Conservation (phyloP, 139 green algal species). For the Chlorella sp. region DNA sequence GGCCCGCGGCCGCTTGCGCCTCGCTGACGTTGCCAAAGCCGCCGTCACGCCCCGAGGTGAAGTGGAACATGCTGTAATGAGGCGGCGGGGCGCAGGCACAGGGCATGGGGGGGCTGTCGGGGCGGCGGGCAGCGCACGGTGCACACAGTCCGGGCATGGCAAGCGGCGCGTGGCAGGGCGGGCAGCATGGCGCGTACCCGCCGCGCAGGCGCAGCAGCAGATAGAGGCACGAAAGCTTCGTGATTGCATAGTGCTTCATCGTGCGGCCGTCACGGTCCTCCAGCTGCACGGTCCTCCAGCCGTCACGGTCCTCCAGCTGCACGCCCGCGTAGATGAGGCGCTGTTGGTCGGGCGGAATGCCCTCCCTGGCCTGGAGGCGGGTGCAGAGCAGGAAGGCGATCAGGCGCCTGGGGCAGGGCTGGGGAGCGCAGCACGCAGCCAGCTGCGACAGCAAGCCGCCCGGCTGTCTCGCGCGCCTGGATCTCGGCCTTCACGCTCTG, state of each 20-base stretch:
- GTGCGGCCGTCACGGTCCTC: too few species aligned
- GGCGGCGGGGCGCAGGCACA: not conserved
- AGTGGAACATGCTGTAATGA: not conserved
- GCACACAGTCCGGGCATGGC: not conserved
- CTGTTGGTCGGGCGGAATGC: slow-evolving; percentile 94
- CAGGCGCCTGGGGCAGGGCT: too few species aligned
- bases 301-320: slow-evolving; percentile 97
- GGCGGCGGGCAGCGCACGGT: not conserved
- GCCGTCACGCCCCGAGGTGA: not conserved
- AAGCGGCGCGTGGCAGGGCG: not conserved
- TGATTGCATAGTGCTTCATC: slow-evolving; percentile 92
- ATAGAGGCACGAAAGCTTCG: slow-evolving; percentile 58
- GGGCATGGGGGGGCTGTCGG: not conserved
- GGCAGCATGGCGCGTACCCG: not conserved
- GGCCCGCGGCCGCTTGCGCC: not conserved
- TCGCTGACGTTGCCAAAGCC: not conserved
- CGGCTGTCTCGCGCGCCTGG: too few species aligned
- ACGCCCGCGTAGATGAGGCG: slow-evolving; percentile 94
- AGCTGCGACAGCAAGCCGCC: too few species aligned
- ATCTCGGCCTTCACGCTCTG: not conserved
- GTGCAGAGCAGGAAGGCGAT: too few species aligned
- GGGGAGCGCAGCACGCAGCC: not conserved
- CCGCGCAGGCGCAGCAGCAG: not conserved
- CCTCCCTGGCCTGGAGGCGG: slow-evolving; percentile 86
- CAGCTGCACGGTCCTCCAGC: too few species aligned